Evolutionary conservation across 805 yeast species (phyloP).

Genomic region (Candida tammaniensis): DNA sequence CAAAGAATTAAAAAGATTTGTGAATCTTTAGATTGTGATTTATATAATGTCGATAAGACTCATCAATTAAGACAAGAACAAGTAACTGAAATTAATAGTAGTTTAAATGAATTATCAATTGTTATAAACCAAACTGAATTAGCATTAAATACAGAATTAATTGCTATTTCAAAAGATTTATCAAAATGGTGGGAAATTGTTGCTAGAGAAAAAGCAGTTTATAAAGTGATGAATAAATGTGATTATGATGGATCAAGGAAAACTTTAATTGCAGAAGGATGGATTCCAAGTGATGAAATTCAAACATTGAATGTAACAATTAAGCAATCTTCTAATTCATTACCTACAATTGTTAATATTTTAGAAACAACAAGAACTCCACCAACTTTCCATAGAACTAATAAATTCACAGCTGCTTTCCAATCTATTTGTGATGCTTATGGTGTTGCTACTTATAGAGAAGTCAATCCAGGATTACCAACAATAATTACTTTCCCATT

Average conservation of each 20-base stretch:
- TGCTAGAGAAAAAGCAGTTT: conserved; percentile 80
- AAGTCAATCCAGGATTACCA: conserved; percentile 94
- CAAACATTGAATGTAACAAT: conserved; percentile 62
- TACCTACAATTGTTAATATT: conserved; percentile 50
- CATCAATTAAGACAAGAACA: conserved; percentile 28
- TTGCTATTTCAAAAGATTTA: conserved; percentile 72
- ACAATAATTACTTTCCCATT: conserved; percentile 95
- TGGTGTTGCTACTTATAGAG: conserved; percentile 90
- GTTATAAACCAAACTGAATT: conserved; percentile 44
- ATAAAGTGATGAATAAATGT: conserved; percentile 71
- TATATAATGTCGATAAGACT: conserved; percentile 55
- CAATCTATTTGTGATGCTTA: conserved; percentile 94
- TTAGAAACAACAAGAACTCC: conserved; percentile 82
- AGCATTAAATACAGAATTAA: conserved; percentile 73
- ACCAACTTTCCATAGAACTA: conserved; percentile 93
- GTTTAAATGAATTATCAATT: conserved; percentile 31
- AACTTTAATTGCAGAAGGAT: conserved; percentile 91
- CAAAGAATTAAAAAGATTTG: conserved; percentile 77
- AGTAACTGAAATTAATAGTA: conserved; percentile 22
- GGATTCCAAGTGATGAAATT: conserved; percentile 86
- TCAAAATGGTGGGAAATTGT: conserved; percentile 62
- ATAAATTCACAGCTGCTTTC: conserved; percentile 90
- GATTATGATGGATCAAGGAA: conserved; percentile 81
- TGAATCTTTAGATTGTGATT: conserved; percentile 84
- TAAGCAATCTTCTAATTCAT: conserved; percentile 58